Base-by-base conservation (phyloP, 495 filamentous ascomycete genomes). In the Delitschia confertaspora region DNA sequence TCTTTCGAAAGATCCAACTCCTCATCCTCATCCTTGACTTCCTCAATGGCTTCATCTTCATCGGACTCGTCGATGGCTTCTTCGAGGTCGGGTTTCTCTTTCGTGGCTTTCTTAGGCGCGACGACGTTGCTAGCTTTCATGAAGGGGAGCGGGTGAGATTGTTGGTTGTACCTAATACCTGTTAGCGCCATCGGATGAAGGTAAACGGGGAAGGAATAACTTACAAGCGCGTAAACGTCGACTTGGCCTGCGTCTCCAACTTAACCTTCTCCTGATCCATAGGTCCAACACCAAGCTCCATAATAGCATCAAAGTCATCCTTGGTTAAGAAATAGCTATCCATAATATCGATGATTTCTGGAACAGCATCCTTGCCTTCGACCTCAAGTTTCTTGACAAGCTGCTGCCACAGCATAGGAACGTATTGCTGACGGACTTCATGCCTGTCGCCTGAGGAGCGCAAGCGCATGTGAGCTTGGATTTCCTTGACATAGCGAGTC, bases 391-490 rank as follows among this genome's bases (percentile, higher is more conserved):
- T 73, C 37, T 79, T 77, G 45, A 94, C 71, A n/a, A 88, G 65
- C 52, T 76, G 72, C 34, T 82, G 72, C 83, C 88, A 95, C n/a
- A 99, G 67, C 1, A 85, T 64, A 6, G 91, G 91, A 43, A 96
- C 65, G 52, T 99, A 99, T 56, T 94, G 82, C 60, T 96, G 88
- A 37, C 91, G 78, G 50, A 96, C 79, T 61, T 96, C 93, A 55
- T 94, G 78, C 23, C 89, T 80, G 57, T 96, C 91, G n/a, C 85
- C 91, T 37, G 85, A 88, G 6, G 83, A 74, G 47, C 82, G 80
- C 47, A 99, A 79, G 9, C 91, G 84, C 83, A 96, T 96, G 61
- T 96, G 91, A 5, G 85, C 84, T 61, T 96, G 91, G 19, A 99
- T 87, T 53, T 99, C 91, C 55, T 94, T 94, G 47, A 93, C 70